Evolutionary conservation across 495 filamentous ascomycete genomes (phyloP).

Genomic region (Penicillium nucicola): DNA sequence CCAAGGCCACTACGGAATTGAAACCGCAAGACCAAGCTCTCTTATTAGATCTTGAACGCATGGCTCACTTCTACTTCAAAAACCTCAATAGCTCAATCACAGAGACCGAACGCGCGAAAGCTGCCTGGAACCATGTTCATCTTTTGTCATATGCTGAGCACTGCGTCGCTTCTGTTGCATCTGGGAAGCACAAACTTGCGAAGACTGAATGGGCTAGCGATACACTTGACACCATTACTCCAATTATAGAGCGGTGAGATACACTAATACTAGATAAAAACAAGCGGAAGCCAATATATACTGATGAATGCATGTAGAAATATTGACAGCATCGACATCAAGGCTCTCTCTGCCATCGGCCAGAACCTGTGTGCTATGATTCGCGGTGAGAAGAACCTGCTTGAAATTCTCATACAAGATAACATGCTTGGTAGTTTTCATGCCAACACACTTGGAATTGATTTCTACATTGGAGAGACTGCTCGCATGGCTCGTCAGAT

Average conservation of each 20-base stretch:
- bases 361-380: conserved; percentile 35
- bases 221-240: conserved; percentile 28
- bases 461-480: conserved; percentile 14
- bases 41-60: conserved; percentile 13
- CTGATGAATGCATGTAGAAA: conserved; percentile 7
- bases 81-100: conserved; percentile 1
- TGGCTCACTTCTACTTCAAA: conserved; percentile 22
- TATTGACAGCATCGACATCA: conserved; percentile 17
- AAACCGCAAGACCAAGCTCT: not conserved
- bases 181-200: conserved; percentile 12
- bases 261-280: too few species aligned
- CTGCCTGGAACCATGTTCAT: conserved; percentile 6
- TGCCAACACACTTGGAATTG: conserved; percentile 13
- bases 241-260: conserved; percentile 23
- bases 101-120: not conserved
- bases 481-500: conserved; percentile 30
- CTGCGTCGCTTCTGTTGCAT: conserved; percentile 10
- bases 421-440: conserved; percentile 41
- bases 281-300: not conserved
- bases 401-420: conserved; percentile 41
- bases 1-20: not conserved
- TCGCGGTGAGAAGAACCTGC: conserved; percentile 33
- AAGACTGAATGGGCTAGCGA: conserved; percentile 33
- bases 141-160: conserved; percentile 13
- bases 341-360: conserved; percentile 27